Base-by-base conservation (phyloP, 768 basidiomycete genomes). In the Pulveroboletus ravenelii region DNA sequence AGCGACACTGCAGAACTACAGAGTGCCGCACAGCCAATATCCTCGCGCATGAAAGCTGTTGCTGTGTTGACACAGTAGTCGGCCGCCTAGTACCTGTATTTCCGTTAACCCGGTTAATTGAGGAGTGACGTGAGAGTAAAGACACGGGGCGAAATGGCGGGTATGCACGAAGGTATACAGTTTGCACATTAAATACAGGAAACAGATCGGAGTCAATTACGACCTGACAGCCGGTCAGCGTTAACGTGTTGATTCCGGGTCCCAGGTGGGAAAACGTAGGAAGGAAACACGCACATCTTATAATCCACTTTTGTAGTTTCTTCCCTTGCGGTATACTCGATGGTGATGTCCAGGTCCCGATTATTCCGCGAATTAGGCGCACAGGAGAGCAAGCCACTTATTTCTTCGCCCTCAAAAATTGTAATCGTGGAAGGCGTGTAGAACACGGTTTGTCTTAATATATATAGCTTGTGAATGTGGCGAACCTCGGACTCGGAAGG, bases 301-400 rank as follows among this genome's bases (percentile, higher is more conserved):
- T 90, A 93, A 6, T 85, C 73, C 57, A 89, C 74, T 65, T 37
- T 57, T 48, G 43, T 56, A 53, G 41, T 55, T 45, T 59, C 67
- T 42, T 54, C 64, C 25, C 54, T 58, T 18, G 77, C 64, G 61
- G 81, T 74, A 74, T 93, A 96, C 48, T 79, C 72, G 60, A 98
- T 79, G 20, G 69, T 69, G 67, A 99, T 98, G 67, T 98, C 96
- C 40, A 99, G 77, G 64, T 99, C 96, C 41, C 96, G 87, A 67
- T 89, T 89, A 73, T 99, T 99, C 58, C 88, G 82, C 41, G 78
- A 76, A 70, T 99, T 99, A 18, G 96, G 96, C 5, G 85, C 81
- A 65, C 93, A 95, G 15, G 78, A 67, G 37, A 99, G 68, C 36
- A 54, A 70, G 39, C 96, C 96, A 17, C 68, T 70, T 67, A 99